phyloP scores from a whole-genome alignment of 2,329 filamentous ascomycete genomes.

The Clarireedia sp. region DNA sequence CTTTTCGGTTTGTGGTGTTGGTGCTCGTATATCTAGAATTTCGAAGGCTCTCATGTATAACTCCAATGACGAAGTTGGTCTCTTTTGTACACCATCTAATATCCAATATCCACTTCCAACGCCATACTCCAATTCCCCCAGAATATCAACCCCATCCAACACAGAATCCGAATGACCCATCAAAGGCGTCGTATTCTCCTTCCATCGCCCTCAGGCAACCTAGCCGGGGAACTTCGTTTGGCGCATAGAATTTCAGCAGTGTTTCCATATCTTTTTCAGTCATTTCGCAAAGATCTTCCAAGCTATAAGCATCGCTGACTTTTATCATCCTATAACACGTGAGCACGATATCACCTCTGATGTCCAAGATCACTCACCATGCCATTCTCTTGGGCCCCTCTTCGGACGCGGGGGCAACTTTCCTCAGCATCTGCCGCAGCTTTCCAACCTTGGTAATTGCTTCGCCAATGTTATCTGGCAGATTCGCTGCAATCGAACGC shows the following conservation, averaged over 20 bases:
- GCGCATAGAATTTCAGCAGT: slow-evolving; percentile 66
- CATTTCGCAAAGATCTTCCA: slow-evolving; percentile 79
- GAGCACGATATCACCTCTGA: slow-evolving; percentile 21
- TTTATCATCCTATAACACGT: slow-evolving; percentile 66
- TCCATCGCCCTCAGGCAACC: slow-evolving; percentile 49
- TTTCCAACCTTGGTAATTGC: slow-evolving; percentile 80
- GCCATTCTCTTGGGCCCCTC: slow-evolving; percentile 84
- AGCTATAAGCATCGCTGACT: slow-evolving; percentile 78
- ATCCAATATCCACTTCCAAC: background rate
- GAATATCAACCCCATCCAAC: slow-evolving; percentile 24
- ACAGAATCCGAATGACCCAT: slow-evolving; percentile 30
- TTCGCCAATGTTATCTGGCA: slow-evolving; percentile 74
- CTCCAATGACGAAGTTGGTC: background rate
- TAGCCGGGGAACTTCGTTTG: slow-evolving; percentile 46
- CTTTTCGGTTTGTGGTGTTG: no score
- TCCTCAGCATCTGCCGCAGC: slow-evolving; percentile 70
- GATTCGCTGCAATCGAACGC: slow-evolving; percentile 65
- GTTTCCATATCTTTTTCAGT: slow-evolving; percentile 76
- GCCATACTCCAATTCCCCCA: background rate
- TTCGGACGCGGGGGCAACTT: slow-evolving; percentile 61
- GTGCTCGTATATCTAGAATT: background rate
- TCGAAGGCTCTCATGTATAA: background rate
- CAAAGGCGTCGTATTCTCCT: slow-evolving; percentile 23
- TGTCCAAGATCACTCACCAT: slow-evolving; percentile 49
- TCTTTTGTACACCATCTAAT: no score